These are phyloP conservation scores for Colletotrichum lini DNA, from an alignment of 2,329 filamentous ascomycete genomes.

Conservation along the genomic window DNA sequence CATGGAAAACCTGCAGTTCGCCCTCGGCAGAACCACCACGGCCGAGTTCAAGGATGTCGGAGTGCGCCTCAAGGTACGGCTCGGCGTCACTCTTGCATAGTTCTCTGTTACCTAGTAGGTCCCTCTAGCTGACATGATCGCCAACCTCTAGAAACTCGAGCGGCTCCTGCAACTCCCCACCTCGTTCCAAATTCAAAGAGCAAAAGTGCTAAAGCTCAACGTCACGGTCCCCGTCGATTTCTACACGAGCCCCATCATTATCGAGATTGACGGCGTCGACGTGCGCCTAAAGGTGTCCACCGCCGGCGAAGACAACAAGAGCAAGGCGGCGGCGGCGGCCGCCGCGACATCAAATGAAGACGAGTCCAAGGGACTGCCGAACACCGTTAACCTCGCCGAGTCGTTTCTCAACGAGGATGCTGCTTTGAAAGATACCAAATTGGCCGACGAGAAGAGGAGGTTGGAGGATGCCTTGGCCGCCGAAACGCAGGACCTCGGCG, in stretches of 20 bases:
- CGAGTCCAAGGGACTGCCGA: constrained; percentile 67
- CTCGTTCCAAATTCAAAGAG: constrained; percentile 78
- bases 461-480: constrained; percentile 78
- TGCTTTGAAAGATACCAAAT: constrained; percentile 72
- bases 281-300: constrained; percentile 72
- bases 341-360: constrained; percentile 45
- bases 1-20: constrained; percentile 87
- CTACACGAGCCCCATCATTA: constrained; percentile 84
- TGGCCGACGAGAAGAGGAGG: constrained; percentile 71
- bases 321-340: constrained; percentile 45
- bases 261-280: constrained; percentile 87
- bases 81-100: not conserved
- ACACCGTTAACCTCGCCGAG: constrained; percentile 80
- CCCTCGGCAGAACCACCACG: constrained; percentile 84
- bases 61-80: constrained; percentile 80
- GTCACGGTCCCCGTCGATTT: constrained; percentile 91
- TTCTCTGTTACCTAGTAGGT: not conserved
- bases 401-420: constrained; percentile 72
- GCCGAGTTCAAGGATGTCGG: constrained; percentile 91
- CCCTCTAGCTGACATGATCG: constrained; percentile 5
- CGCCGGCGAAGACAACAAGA: constrained; percentile 49
- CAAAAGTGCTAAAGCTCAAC: constrained; percentile 81
- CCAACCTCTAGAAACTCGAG: constrained; percentile 80
- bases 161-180: constrained; percentile 81
- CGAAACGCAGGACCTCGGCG: constrained; percentile 73